Conservation (phyloP, 139 green algal species). For the Volvox africanus region DNA sequence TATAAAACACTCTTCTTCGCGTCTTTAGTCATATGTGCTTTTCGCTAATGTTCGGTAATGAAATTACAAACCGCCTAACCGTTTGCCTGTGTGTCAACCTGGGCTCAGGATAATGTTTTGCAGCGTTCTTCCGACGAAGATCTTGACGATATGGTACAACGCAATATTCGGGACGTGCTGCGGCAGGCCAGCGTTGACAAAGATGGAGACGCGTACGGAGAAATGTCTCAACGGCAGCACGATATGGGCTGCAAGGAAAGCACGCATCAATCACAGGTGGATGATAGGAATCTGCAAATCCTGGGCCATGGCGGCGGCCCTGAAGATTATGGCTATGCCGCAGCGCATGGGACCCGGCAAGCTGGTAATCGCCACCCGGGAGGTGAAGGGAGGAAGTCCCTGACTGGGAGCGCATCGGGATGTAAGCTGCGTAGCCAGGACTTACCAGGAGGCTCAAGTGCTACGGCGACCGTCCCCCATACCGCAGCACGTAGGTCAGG, state of each 20-base stretch:
- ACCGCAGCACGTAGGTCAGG: background rate
- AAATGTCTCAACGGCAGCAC: too few relatives aligned
- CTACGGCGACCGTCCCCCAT: background rate
- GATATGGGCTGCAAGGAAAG: too few relatives aligned
- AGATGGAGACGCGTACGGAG: background rate
- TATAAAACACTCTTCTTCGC: background rate
- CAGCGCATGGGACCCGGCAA: background rate
- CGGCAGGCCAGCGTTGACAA: background rate
- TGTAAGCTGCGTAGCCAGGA: background rate
- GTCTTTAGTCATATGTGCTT: background rate
- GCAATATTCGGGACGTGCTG: conserved; percentile 57
- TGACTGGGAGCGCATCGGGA: background rate
- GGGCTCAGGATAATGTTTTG: conserved; percentile 21
- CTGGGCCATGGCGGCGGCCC: too few relatives aligned
- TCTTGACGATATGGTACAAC: conserved; percentile 53
- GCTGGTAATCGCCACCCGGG: background rate
- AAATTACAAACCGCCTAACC: background rate
- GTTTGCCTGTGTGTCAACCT: background rate
- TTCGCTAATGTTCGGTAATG: background rate
- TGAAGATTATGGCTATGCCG: background rate
- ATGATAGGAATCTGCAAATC: too few relatives aligned
- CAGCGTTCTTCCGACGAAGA: conserved; percentile 25
- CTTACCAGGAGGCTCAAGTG: background rate
- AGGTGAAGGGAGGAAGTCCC: background rate
- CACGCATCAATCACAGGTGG: too few relatives aligned